Evolutionary conservation across 2,329 filamentous ascomycete species (phyloP).

Genomic region (Pseudogymnoascus sp.): DNA sequence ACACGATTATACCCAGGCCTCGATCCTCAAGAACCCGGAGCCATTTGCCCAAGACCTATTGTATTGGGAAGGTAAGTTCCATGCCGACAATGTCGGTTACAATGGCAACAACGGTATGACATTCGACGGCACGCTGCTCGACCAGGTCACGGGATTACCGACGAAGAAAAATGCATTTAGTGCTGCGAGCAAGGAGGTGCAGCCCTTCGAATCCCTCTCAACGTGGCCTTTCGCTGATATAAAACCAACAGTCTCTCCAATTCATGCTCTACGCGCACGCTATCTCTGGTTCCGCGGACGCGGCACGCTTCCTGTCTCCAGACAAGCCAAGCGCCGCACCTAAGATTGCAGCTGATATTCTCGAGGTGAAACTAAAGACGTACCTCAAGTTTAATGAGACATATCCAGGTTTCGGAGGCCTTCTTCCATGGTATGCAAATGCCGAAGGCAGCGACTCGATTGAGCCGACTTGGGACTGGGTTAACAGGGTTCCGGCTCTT

Average conservation of each 20-base stretch:
- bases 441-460: slow-evolving; percentile 22
- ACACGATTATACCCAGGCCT: slow-evolving; percentile 18
- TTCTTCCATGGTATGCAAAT: slow-evolving; percentile 33
- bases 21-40: slow-evolving; percentile 26
- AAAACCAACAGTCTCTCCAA: slow-evolving; percentile 30
- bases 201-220: not conserved
- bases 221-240: not conserved
- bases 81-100: slow-evolving; percentile 35
- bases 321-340: slow-evolving; percentile 27
- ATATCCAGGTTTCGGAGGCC: slow-evolving; percentile 35
- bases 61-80: slow-evolving; percentile 39
- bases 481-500: slow-evolving; percentile 33
- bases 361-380: slow-evolving; percentile 33
- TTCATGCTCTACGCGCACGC: slow-evolving; percentile 38
- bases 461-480: slow-evolving; percentile 32
- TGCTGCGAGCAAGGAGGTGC: slow-evolving; percentile 32
- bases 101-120: slow-evolving; percentile 36
- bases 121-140: slow-evolving; percentile 34
- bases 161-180: slow-evolving; percentile 34
- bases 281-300: slow-evolving; percentile 31
- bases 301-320: slow-evolving; percentile 34
- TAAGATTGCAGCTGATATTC: slow-evolving; percentile 29
- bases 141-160: slow-evolving; percentile 31
- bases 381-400: slow-evolving; percentile 35
- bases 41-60: slow-evolving; percentile 32